Percentiles rank a stretch among this genome's conserved stretches.
Conservation (phyloP, 2,329 filamentous ascomycete species). For the Diatrype stigma region DNA sequence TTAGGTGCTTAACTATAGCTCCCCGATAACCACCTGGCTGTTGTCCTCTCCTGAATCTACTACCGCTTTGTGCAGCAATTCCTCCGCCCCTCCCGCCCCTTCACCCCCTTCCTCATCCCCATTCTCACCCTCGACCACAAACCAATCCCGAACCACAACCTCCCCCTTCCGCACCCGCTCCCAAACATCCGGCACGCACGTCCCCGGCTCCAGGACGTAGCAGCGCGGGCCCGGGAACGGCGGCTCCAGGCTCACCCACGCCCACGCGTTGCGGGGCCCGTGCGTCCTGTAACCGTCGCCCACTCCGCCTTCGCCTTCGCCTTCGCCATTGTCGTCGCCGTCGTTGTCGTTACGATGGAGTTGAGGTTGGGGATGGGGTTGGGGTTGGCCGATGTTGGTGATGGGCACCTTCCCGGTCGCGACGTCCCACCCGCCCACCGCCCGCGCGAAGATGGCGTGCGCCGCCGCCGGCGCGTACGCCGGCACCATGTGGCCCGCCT, state of each 20-base stretch:
- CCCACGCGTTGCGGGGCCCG: slow-evolving; percentile 26
- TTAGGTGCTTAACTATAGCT: too few species aligned
- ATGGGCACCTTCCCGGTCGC: slow-evolving; percentile 46
- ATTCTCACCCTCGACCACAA: slow-evolving; percentile 13
- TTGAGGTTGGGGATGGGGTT: too few species aligned
- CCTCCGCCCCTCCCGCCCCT: too few species aligned
- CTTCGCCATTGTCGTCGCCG: too few species aligned
- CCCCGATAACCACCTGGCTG: too few species aligned
- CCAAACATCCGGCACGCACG: slow-evolving; percentile 14
- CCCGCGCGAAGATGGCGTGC: slow-evolving; percentile 25
- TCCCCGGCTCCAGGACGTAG: slow-evolving; percentile 13
- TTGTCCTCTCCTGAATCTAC: too few species aligned
- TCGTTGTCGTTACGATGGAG: too few species aligned
- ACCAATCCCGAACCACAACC: slow-evolving; percentile 15
- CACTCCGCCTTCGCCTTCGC: too few species aligned
- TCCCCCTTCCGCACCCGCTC: slow-evolving; percentile 10
- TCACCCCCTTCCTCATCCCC: too few species aligned
- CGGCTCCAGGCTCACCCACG: slow-evolving; percentile 36
- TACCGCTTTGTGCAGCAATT: too few species aligned
- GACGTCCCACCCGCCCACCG: slow-evolving; percentile 42
- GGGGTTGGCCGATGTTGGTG: too few species aligned
- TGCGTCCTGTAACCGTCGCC: slow-evolving; percentile 30
- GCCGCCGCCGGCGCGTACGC: slow-evolving; percentile 27
- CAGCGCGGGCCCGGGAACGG: slow-evolving; percentile 10
- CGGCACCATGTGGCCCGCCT: slow-evolving; percentile 50